Base-by-base conservation (phyloP, 108 stramenopile genomes). In the Seminavis robusta region DNA sequence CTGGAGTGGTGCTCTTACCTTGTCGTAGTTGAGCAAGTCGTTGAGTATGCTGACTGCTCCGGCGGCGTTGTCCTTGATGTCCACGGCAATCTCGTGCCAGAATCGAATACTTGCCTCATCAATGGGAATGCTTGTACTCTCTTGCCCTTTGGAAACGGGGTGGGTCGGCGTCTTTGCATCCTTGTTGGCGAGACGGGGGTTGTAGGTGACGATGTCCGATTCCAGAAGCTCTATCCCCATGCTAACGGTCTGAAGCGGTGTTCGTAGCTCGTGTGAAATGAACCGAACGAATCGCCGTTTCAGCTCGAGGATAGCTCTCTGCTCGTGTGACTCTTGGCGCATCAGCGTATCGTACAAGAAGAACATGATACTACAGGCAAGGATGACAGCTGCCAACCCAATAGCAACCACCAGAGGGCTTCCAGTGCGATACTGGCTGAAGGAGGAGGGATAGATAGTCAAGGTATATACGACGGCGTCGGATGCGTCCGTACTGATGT, bases 261-360 rank as follows among this genome's bases (percentile, higher is more conserved):
- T 4, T 4, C 7, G 15, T 49, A 27, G 8, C 21, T 5, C 5
- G 24, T 4, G 5, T 49, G 4, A 61, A 15, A 51, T 33, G 33
- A 30, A 54, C 24, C 34, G 52, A 4, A 54, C 40, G 13, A 53
- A 61, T 13, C 41, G 40, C 5, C 69, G 62, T 48, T 71, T 71
- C 7, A 63, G 63, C 16, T 71, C 55, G 11, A 71, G 48, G 9
- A 71, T 10, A 9, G 57, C 21, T 1, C 27, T 10, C 15, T 62
- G 39, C 25, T 36, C 59, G 19, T 31, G 17, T 33, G 66, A 60
- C 37, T 72, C 71, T 15, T 42, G 63, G 3, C 52, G 57, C 8
- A 72, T 64, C 38, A 59, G 64, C 49, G 37, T 61, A 47, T 72
- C 71, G 37, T 72, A 72, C 11, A 64, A 24, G 33, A 65, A 54